A percentile compares a stretch with the other conserved stretches of the same genome.
Evolutionary conservation across 352 stramenopile species (phyloP).

Genomic region (Pythium aquatile): DNA sequence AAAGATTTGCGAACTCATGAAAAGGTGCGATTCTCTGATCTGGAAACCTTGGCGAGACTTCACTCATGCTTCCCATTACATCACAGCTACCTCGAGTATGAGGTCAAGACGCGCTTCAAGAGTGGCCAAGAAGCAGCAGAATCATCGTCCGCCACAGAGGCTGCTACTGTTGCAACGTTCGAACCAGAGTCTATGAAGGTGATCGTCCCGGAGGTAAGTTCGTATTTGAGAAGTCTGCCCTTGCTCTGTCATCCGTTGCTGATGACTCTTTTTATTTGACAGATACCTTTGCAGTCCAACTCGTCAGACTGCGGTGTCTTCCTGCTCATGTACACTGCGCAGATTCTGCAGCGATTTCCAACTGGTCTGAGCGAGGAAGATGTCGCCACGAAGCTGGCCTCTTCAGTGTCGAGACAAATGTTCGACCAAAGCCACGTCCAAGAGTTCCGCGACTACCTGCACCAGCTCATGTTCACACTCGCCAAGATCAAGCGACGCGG

Average conservation of each 20-base stretch:
- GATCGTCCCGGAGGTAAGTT: slow-evolving; percentile 25
- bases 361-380: slow-evolving; percentile 52
- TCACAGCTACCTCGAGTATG: slow-evolving; percentile 71
- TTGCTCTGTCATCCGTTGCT: neutral
- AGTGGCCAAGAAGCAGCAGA: slow-evolving; percentile 3
- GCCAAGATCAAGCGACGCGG: slow-evolving; percentile 54
- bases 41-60: no score
- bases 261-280: neutral
- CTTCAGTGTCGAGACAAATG: slow-evolving; percentile 52
- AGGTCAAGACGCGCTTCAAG: slow-evolving; percentile 50
- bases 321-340: slow-evolving; percentile 73
- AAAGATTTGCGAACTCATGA: slow-evolving; percentile 78
- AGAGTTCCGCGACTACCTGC: slow-evolving; percentile 79
- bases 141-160: neutral
- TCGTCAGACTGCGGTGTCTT: slow-evolving; percentile 92
- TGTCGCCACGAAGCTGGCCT: slow-evolving; percentile 41
- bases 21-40: slow-evolving; percentile 49
- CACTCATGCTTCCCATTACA: slow-evolving; percentile 70
- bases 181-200: slow-evolving; percentile 20
- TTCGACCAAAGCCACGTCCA: slow-evolving; percentile 65
- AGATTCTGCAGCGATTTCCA: slow-evolving; percentile 63
- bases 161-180: slow-evolving; percentile 8
- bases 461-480: slow-evolving; percentile 74
- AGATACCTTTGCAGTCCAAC: slow-evolving; percentile 93
- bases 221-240: no score